Conservation (phyloP, 2,329 filamentous ascomycete genomes). For the Chaetomiaceae sp. region DNA sequence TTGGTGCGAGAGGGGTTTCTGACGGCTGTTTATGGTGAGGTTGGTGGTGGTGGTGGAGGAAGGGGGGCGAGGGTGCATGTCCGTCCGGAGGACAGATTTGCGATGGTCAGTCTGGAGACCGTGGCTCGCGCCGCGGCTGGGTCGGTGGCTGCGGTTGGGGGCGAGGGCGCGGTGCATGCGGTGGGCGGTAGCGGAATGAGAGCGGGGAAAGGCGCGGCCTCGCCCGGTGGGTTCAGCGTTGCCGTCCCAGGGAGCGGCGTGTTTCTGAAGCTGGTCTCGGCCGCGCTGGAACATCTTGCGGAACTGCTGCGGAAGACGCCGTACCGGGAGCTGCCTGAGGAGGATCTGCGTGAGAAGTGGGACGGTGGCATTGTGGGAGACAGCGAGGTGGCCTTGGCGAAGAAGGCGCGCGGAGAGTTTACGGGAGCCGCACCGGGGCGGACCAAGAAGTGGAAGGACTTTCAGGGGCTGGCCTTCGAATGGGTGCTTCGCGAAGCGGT, state of each 20-base stretch:
- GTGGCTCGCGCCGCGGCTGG: slow-evolving; percentile 63
- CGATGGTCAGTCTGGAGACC: slow-evolving; percentile 54
- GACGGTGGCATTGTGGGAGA: slow-evolving; percentile 55
- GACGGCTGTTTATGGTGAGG: slow-evolving; percentile 40
- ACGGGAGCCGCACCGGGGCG: slow-evolving; percentile 51
- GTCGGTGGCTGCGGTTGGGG: slow-evolving; percentile 62
- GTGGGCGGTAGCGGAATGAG: slow-evolving; percentile 46
- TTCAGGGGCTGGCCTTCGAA: slow-evolving; percentile 62
- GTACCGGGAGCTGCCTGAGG: slow-evolving; percentile 58
- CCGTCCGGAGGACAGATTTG: slow-evolving; percentile 48
- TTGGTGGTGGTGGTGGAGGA: slow-evolving; percentile 29
- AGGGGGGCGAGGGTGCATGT: slow-evolving; percentile 30
- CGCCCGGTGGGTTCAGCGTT: slow-evolving; percentile 41
- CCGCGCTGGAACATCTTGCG: slow-evolving; percentile 56
- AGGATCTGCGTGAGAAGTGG: slow-evolving; percentile 60
- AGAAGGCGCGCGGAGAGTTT: slow-evolving; percentile 50
- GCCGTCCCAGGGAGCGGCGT: slow-evolving; percentile 61
- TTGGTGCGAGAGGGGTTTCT: slow-evolving; percentile 64
- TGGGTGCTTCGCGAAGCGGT: slow-evolving; percentile 68
- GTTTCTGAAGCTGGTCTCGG: slow-evolving; percentile 59
- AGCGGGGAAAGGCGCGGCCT: slow-evolving; percentile 28
- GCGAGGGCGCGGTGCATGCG: slow-evolving; percentile 56
- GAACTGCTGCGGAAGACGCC: slow-evolving; percentile 52
- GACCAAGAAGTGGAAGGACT: slow-evolving; percentile 64
- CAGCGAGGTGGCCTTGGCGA: slow-evolving; percentile 30